Evolutionary conservation across 805 yeast species (phyloP).

Genomic region (Metschnikowia vanudenii): DNA sequence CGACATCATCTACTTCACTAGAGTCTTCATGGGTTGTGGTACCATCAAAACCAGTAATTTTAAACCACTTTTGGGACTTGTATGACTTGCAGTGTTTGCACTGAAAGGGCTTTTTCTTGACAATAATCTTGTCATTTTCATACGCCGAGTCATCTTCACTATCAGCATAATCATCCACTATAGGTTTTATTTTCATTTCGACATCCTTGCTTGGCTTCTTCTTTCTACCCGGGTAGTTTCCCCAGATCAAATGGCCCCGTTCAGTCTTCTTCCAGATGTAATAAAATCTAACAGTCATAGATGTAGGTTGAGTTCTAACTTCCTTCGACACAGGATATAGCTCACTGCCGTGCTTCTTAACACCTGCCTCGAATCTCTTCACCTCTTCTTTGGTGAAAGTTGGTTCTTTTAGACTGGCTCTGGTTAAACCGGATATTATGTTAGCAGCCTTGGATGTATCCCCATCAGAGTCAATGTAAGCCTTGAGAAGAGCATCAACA

Average conservation of each 20-base stretch:
- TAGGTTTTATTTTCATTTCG: slow-evolving; percentile 15
- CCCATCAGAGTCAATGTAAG: slow-evolving; percentile 51
- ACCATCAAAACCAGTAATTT: slow-evolving; percentile 59
- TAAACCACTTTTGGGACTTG: slow-evolving; percentile 61
- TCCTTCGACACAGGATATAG: slow-evolving; percentile 67
- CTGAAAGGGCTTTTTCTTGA: slow-evolving; percentile 41
- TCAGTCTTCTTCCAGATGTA: slow-evolving; percentile 90
- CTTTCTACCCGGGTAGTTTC: slow-evolving; percentile 70
- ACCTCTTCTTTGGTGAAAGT: slow-evolving; percentile 65
- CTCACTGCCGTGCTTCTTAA: slow-evolving; percentile 72
- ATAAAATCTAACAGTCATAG: slow-evolving; percentile 82
- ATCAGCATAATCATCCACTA: slow-evolving; percentile 54
- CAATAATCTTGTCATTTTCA: slow-evolving; percentile 50
- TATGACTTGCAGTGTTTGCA: slow-evolving; percentile 74
- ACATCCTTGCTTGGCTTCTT: slow-evolving; percentile 42
- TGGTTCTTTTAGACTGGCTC: slow-evolving; percentile 71
- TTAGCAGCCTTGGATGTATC: slow-evolving; percentile 50
- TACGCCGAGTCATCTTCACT: slow-evolving; percentile 70
- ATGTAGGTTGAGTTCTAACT: slow-evolving; percentile 69
- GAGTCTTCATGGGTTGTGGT: slow-evolving; percentile 35
- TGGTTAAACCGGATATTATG: slow-evolving; percentile 47
- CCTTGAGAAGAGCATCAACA: slow-evolving; percentile 65
- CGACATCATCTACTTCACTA: slow-evolving; percentile 15
- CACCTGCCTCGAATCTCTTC: slow-evolving; percentile 69
- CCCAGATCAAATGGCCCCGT: slow-evolving; percentile 78